Percentiles rank a stretch among this genome's conserved stretches.
Conservation (phyloP, 805 yeast genomes). For the Blastobotrys muscicola region DNA sequence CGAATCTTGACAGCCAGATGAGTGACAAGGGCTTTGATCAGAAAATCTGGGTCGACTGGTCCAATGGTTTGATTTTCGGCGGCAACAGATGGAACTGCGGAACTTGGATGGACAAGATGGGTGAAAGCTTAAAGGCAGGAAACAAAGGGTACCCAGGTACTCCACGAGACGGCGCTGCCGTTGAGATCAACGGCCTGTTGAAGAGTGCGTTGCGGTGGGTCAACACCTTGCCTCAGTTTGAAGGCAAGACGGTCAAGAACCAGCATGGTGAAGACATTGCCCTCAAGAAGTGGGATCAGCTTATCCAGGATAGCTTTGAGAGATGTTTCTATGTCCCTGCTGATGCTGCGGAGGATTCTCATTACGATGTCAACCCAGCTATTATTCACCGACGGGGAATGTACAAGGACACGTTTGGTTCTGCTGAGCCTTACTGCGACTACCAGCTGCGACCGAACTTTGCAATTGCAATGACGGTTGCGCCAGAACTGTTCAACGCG, state of each 20-base stretch:
- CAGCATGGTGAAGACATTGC: constrained; percentile 48
- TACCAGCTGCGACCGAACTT: constrained; percentile 90
- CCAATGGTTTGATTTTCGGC: constrained; percentile 78
- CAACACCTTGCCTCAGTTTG: constrained; percentile 47
- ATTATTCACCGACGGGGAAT: constrained; percentile 86
- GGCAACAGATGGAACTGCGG: constrained; percentile 94
- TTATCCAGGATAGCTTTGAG: constrained; percentile 69
- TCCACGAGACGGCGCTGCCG: constrained; percentile 94
- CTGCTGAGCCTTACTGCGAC: constrained; percentile 87
- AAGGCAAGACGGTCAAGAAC: constrained; percentile 46
- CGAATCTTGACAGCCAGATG: constrained; percentile 84
- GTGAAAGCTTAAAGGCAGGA: constrained; percentile 77
- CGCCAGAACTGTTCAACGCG: constrained; percentile 78
- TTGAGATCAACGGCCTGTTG: constrained; percentile 82
- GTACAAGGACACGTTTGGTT: constrained; percentile 73
- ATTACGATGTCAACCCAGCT: constrained; percentile 50
- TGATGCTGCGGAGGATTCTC: constrained; percentile 48
- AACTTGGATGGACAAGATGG: constrained; percentile 99
- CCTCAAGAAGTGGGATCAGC: constrained; percentile 61
- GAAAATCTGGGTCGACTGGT: constrained; percentile 73
- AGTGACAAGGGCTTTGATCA: constrained; percentile 86
- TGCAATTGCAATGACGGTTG: constrained; percentile 86
- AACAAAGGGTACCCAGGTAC: constrained; percentile 94
- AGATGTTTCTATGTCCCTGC: constrained; percentile 66
- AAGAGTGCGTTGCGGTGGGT: constrained; percentile 82